These are phyloP conservation scores for Aquilaria sinensis DNA, from an alignment of 345 rosid species.

Conservation along the genomic window DNA sequence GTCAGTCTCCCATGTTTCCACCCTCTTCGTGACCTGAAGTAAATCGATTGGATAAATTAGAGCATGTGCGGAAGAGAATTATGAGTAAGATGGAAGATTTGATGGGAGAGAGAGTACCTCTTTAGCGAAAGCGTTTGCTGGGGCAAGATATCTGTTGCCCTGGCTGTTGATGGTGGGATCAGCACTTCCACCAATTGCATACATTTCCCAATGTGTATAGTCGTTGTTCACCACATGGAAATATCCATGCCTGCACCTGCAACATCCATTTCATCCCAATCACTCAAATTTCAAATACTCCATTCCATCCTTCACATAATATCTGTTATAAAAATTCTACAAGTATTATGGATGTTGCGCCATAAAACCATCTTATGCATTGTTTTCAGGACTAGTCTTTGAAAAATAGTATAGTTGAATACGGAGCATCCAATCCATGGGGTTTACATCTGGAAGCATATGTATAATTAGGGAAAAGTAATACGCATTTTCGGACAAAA, in stretches of 20 bases:
- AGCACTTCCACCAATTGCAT: conserved; percentile 99
- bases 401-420: too few species aligned
- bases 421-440: too few species aligned
- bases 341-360: too few species aligned
- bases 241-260: conserved; percentile 95
- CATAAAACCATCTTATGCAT: too few species aligned
- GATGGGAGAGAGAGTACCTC: conserved; percentile 25
- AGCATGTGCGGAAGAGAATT: background rate
- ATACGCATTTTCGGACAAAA: background rate
- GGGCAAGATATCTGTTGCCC: conserved; percentile 92
- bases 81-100: background rate
- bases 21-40: conserved; percentile 56
- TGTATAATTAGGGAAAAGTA: background rate
- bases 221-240: conserved; percentile 99
- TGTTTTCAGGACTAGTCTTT: too few species aligned
- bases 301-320: too few species aligned
- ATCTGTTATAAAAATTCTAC: too few species aligned
- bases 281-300: too few species aligned
- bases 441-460: too few species aligned
- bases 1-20: conserved; percentile 18
- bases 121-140: conserved; percentile 62
- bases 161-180: conserved; percentile 97
- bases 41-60: background rate
- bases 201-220: conserved; percentile 99
- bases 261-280: conserved; percentile 7